These are phyloP conservation scores for Paradendryphiella salina DNA, from an alignment of 2,329 filamentous ascomycete species.

Conservation along the genomic window DNA sequence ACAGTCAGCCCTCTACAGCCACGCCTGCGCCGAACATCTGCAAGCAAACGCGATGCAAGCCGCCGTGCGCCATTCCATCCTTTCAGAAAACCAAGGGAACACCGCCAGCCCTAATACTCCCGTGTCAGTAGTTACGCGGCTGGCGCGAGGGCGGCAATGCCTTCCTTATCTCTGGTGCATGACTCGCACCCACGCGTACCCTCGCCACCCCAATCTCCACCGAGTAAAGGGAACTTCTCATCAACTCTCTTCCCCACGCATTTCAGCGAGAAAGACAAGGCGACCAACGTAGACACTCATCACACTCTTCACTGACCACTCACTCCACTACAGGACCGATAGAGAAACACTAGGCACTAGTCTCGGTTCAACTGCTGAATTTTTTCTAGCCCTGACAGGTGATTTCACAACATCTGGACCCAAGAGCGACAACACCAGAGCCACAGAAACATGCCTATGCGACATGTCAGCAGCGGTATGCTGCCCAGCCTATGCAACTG, in stretches of 20 bases:
- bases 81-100: not conserved
- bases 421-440: not conserved
- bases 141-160: not conserved
- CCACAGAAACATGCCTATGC: not conserved
- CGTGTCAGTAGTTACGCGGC: not conserved
- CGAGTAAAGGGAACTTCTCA: not conserved
- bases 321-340: not conserved
- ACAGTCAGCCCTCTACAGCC: constrained; percentile 6
- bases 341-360: not conserved
- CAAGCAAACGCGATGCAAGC: not conserved
- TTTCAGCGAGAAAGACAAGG: not conserved
- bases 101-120: not conserved
- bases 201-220: constrained; percentile 1
- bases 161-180: not conserved
- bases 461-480: not conserved
- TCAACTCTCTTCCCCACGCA: not conserved
- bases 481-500: not conserved
- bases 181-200: constrained; percentile 9
- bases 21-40: constrained; percentile 8
- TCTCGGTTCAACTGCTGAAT: not conserved
- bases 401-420: not conserved
- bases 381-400: not conserved
- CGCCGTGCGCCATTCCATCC: not conserved
- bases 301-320: not conserved
- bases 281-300: not conserved